Evolutionary conservation across 2,329 filamentous ascomycete genomes (phyloP).

Genomic region (Pseudovirgaria hyperparasitica): DNA sequence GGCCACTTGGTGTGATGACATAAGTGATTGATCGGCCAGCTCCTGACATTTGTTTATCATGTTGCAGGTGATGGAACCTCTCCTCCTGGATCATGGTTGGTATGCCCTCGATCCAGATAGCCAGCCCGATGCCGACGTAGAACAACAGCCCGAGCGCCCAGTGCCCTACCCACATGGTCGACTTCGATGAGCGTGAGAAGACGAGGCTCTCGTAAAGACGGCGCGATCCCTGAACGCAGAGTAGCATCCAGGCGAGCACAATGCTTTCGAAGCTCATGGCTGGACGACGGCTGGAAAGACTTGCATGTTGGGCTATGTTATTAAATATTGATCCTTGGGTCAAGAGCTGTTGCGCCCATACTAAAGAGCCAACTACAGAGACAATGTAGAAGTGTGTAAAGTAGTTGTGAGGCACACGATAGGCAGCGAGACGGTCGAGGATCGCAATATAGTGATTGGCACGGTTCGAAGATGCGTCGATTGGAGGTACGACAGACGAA

Average conservation of each 20-base stretch:
- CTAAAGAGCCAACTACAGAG: conserved; percentile 55
- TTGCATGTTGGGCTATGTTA: conserved; percentile 28
- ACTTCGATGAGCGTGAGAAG: conserved; percentile 55
- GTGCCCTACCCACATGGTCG: conserved; percentile 75
- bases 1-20: too few relatives aligned
- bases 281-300: conserved; percentile 6
- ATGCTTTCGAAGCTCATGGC: conserved; percentile 52
- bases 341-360: conserved; percentile 59
- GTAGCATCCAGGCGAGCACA: conserved; percentile 54
- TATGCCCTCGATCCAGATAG: conserved; percentile 75
- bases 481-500: conserved; percentile 3
- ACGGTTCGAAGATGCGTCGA: conserved; percentile 1
- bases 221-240: conserved; percentile 62
- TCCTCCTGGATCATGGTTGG: not conserved
- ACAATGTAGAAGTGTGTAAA: conserved; percentile 79
- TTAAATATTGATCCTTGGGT: conserved; percentile 41
- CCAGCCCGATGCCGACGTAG: conserved; percentile 60
- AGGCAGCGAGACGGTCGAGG: conserved; percentile 38
- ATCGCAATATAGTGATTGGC: conserved; percentile 10
- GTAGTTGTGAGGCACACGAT: conserved; percentile 73
- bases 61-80: conserved; percentile 20
- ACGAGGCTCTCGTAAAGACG: conserved; percentile 63
- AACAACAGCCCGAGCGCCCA: conserved; percentile 69
- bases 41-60: too few relatives aligned
- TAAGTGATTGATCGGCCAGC: too few relatives aligned